Base-by-base conservation (phyloP, 805 yeast genomes). In the Nakazawaea populi region DNA sequence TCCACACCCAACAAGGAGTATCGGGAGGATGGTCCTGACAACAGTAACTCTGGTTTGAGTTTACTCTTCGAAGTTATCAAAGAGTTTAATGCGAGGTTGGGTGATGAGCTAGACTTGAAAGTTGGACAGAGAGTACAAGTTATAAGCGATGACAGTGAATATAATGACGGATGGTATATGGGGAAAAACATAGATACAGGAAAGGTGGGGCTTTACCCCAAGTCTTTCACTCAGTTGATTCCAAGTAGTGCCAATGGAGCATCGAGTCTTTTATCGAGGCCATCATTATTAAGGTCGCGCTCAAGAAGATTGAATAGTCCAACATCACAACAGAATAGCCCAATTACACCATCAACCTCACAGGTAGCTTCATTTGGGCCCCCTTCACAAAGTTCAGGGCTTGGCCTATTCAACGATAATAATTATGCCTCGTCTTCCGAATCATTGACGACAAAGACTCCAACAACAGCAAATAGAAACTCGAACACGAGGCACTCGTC, bases 141-240 rank as follows among this genome's bases (percentile, higher is more conserved):
- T 6, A 80, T 94, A 27, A 89, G 96, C 42, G 97, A 90, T 67
- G 99, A 94, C 68, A 79, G 85, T 55, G 97, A 89, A 61, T 94
- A 87, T 66, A 87, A 88, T 59, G 98, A 94, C 67, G 97, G 98
- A 14, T 94, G 99, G 99, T 94, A 85, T 63, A 86, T 88, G 77
- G 96, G 97, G 4, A 83, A 81, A 53, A 91, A 91, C 58, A 62
- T 89, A 46, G 62, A 78, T 46, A 83, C 92, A 0, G 79, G 80
- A 49, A 77, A 79, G 48, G 92, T 89, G 10, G 99, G 99, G 0
- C 71, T 92, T 41, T 94, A 90, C 62, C 99, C 99, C 11, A 87
- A 87, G 57, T 82, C 89, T 3, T 92, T 92, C 66, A 91, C 97
- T 1, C 84, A 84, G 57, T 63, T 77, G 8, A 66, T 70, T 5